Percentiles rank a stretch among this genome's conserved stretches.
Conservation (phyloP, 352 stramenopile species). For the Pythium chondricola region DNA sequence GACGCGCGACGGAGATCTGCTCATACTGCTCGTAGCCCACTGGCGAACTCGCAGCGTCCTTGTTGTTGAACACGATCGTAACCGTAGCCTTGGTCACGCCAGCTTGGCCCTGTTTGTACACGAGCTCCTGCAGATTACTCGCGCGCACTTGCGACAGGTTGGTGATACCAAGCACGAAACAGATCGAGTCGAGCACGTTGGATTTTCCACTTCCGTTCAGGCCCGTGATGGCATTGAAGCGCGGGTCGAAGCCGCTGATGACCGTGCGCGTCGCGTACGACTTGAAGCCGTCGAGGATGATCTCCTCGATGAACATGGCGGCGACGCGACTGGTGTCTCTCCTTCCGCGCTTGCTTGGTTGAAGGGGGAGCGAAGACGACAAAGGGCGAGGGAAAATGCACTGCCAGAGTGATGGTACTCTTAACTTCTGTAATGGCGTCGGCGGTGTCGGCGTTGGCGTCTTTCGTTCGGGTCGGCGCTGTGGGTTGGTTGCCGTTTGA, state of each 20-base stretch:
- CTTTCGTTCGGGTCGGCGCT: conserved; percentile 1
- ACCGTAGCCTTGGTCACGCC: conserved; percentile 99
- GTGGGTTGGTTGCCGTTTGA: conserved; percentile 13
- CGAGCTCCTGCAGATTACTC: conserved; percentile 98
- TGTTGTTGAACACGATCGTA: conserved; percentile 99
- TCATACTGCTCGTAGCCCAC: conserved; percentile 98
- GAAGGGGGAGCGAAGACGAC: too few relatives aligned
- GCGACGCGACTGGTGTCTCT: too few relatives aligned
- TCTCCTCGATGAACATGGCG: conserved; percentile 98
- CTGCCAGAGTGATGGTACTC: not conserved
- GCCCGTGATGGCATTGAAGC: conserved; percentile 99
- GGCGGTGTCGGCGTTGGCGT: not conserved
- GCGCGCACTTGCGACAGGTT: conserved; percentile 98
- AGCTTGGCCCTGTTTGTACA: conserved; percentile 99
- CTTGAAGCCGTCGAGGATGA: conserved; percentile 99
- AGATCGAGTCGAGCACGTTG: conserved; percentile 99
- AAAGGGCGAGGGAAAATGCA: too few relatives aligned
- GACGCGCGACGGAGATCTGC: conserved; percentile 97
- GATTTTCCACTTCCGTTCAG: conserved; percentile 99
- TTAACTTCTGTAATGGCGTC: not conserved
- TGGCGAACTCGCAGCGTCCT: conserved; percentile 88
- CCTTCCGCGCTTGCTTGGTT: too few relatives aligned
- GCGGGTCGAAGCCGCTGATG: conserved; percentile 97
- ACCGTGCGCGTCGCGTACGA: conserved; percentile 98
- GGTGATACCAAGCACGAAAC: conserved; percentile 99